Base-by-base conservation (phyloP, 306 rosid genomes). In the Sphenostylis stenocarpa region DNA sequence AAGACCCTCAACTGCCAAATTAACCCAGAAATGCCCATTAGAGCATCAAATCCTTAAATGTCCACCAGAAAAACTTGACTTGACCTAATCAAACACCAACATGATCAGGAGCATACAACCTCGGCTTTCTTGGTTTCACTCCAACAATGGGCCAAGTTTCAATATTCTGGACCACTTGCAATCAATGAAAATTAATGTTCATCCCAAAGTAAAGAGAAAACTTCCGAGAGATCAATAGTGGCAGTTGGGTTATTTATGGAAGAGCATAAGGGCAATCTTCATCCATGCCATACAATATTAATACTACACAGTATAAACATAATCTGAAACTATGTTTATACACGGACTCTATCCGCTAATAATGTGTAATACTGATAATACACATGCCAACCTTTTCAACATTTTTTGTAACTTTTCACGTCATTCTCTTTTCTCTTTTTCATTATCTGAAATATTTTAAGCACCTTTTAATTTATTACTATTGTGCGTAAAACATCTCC, bases 1-100 rank as follows among this genome's bases (percentile, higher is more conserved):
- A 75, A 6, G 96, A 90, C 88, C 71, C 77, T 86, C 87, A 84
- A 86, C 91, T 80, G 81, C 87, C 85, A 62, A 43, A 76, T 79
- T 79, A 65, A 69, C 66, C 78, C 84, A 47, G 53, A 85, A 73
- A 66, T 49, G 68, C 36, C 65, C 67, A 75, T 38, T 67, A 41
- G 70, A 67, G 33, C 47, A 19, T 57, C 63, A 53, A 57, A 80
- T 70, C 29, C 62, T 80, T 77, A 78, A 73, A 65, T 79, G 77
- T 68, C 78, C 38, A 83, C 73, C 55, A 70, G 72, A 75, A 84
- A 38, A 84, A 71, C 69, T 84, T 77, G 80, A 72, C 82, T 77
- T 77, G 72, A 73, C 77, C 80, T 78, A 66, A 81, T 70, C 56
- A 73, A 53, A 62, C 72, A 23, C 63, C 67, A 70, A 43, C 90